These are phyloP conservation scores for Peterozyma xylosa DNA, from an alignment of 805 yeast species.

Conservation along the genomic window DNA sequence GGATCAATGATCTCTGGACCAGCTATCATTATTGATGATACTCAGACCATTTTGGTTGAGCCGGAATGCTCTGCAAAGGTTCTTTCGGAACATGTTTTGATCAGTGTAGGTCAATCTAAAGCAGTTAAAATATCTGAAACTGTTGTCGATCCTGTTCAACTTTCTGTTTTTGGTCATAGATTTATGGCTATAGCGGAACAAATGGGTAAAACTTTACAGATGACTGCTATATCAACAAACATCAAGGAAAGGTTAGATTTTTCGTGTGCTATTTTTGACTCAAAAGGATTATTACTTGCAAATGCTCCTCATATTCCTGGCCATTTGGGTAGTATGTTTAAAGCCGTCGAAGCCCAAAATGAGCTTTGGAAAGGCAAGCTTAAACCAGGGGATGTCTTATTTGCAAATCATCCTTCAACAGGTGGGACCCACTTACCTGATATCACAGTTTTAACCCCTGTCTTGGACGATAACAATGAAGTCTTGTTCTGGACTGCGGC, in stretches of 20 bases:
- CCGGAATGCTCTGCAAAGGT: constrained; percentile 53
- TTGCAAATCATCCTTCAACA: constrained; percentile 73
- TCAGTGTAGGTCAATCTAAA: constrained; percentile 17
- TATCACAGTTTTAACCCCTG: constrained; percentile 89
- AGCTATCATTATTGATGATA: constrained; percentile 69
- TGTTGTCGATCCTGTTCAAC: constrained; percentile 56
- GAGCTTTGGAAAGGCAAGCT: constrained; percentile 56
- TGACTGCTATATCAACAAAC: constrained; percentile 75
- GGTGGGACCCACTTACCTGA: constrained; percentile 88
- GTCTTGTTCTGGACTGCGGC: constrained; percentile 85
- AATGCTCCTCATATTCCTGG: constrained; percentile 89
- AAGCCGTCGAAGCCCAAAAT: constrained; percentile 64
- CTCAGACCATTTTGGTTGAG: constrained; percentile 72
- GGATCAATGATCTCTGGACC: constrained; percentile 63
- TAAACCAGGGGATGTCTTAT: constrained; percentile 66
- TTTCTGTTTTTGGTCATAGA: constrained; percentile 75
- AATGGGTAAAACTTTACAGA: constrained; percentile 76
- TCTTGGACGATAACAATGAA: constrained; percentile 52
- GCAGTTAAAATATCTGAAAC: constrained; percentile 14
- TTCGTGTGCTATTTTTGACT: constrained; percentile 76
- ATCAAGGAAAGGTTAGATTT: constrained; percentile 80
- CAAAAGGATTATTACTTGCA: constrained; percentile 70
- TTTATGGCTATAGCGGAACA: constrained; percentile 90
- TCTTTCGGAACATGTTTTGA: constrained; percentile 51
- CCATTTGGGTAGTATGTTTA: constrained; percentile 81